These are phyloP conservation scores for Phialophora tarda DNA, from an alignment of 2,329 filamentous ascomycete species.

Conservation along the genomic window DNA sequence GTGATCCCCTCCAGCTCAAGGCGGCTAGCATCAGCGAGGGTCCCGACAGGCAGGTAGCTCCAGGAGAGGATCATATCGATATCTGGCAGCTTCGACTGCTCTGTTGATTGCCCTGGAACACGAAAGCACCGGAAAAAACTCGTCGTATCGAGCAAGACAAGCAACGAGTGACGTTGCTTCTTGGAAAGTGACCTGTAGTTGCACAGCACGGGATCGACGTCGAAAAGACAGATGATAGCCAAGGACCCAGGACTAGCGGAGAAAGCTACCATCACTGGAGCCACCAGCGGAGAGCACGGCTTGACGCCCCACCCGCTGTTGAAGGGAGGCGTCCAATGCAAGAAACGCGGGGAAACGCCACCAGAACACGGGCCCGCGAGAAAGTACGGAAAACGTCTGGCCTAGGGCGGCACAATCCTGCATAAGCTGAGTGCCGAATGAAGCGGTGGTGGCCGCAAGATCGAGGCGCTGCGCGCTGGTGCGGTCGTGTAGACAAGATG, in stretches of 20 bases:
- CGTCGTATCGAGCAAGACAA: conserved; percentile 10
- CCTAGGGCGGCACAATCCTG: conserved; percentile 19
- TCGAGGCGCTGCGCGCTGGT: background rate
- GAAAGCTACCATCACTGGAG: conserved; percentile 11
- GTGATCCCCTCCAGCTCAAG: conserved; percentile 11
- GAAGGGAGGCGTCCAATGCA: conserved; percentile 18
- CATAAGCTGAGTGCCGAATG: conserved; percentile 18
- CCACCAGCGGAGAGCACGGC: conserved; percentile 16
- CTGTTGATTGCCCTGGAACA: background rate
- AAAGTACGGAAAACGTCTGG: conserved; percentile 8
- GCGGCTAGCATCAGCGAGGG: conserved; percentile 32
- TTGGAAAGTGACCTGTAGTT: conserved; percentile 1
- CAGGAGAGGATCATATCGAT: conserved; percentile 17
- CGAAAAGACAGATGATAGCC: conserved; percentile 12
- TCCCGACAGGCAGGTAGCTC: conserved; percentile 13
- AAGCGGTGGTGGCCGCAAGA: conserved; percentile 14
- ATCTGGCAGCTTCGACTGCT: conserved; percentile 5
- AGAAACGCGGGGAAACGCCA: conserved; percentile 34
- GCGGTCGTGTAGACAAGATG: background rate
- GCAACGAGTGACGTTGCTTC: conserved; percentile 7
- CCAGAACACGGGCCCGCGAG: conserved; percentile 9
- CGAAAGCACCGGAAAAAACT: background rate
- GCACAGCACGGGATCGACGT: conserved; percentile 12
- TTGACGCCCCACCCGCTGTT: conserved; percentile 4
- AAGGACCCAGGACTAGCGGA: conserved; percentile 14